Conservation (phyloP, 2,329 filamentous ascomycete genomes). For the Trichoderma koningiopsis region DNA sequence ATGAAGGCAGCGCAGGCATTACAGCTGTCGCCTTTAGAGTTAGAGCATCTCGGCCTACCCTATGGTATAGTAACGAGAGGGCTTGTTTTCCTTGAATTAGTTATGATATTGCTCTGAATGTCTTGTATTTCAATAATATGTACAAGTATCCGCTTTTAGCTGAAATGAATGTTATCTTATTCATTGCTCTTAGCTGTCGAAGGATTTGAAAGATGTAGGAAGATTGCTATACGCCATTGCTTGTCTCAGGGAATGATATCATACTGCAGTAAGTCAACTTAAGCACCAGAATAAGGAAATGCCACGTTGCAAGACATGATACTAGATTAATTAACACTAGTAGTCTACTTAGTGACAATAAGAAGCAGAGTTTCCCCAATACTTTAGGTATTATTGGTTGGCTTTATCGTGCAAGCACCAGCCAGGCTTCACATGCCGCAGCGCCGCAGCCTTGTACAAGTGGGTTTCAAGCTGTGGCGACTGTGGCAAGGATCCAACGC, state of each 20-base stretch:
- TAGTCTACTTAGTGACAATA: too few species aligned
- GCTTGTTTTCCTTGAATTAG: background rate
- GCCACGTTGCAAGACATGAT: background rate
- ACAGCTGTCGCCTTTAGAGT: too few species aligned
- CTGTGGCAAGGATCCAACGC: background rate
- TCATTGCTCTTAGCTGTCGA: background rate
- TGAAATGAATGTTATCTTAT: background rate
- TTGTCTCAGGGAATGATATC: background rate
- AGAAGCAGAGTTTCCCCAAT: too few species aligned
- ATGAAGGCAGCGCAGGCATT: background rate
- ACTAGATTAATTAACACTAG: background rate
- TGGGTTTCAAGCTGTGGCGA: slow-evolving; percentile 5
- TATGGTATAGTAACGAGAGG: background rate
- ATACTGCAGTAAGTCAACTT: background rate
- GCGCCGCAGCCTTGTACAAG: background rate
- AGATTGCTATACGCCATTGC: background rate
- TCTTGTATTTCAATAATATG: background rate
- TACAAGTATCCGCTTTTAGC: background rate
- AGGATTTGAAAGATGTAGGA: background rate
- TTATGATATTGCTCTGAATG: background rate
- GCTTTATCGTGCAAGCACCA: background rate
- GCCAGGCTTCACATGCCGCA: background rate
- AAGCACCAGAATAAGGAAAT: background rate
- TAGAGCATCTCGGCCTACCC: background rate
- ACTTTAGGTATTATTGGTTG: too few species aligned